phyloP scores from a whole-genome alignment of 768 basidiomycete species.

The Podaxis carcinomalis region DNA sequence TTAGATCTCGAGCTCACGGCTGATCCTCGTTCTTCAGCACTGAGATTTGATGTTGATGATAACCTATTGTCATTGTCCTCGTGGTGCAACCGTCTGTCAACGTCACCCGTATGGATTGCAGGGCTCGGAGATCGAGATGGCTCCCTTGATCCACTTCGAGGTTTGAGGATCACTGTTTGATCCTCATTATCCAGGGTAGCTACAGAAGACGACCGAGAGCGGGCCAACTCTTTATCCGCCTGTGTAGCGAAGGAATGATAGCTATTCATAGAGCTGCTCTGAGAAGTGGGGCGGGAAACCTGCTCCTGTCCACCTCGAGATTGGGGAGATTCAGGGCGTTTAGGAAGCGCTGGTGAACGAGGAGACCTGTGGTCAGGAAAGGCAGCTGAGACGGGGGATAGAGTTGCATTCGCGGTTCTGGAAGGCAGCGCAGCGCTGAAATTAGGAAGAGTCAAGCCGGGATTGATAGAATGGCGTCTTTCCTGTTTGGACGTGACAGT shows the following conservation, averaged over 20 bases:
- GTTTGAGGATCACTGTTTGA: slow-evolving; percentile 34
- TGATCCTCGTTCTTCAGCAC: slow-evolving; percentile 26
- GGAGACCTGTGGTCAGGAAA: slow-evolving; percentile 20
- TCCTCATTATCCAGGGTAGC: slow-evolving; percentile 33
- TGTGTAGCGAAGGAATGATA: slow-evolving; percentile 20
- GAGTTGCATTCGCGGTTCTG: slow-evolving; percentile 21
- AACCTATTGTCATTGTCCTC: slow-evolving; percentile 15
- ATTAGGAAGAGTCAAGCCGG: slow-evolving; percentile 33
- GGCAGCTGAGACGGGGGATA: slow-evolving; percentile 27
- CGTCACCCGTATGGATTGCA: background rate
- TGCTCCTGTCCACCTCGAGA: slow-evolving; percentile 1
- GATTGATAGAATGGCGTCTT: slow-evolving; percentile 48
- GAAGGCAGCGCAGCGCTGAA: slow-evolving; percentile 22
- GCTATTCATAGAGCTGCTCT: slow-evolving; percentile 24
- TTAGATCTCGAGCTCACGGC: slow-evolving; percentile 40
- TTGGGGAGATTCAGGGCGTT: background rate
- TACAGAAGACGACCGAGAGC: slow-evolving; percentile 35
- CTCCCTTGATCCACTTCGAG: slow-evolving; percentile 18
- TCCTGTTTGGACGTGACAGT: slow-evolving; percentile 35
- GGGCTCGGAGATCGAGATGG: slow-evolving; percentile 15
- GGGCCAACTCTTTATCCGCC: slow-evolving; percentile 17
- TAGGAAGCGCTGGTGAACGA: slow-evolving; percentile 23
- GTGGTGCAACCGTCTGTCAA: background rate
- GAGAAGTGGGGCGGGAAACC: slow-evolving; percentile 26
- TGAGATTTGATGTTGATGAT: slow-evolving; percentile 27